Base-by-base conservation (phyloP, 1,284 basidiomycete species). In the Apiotrichum laibachii region DNA sequence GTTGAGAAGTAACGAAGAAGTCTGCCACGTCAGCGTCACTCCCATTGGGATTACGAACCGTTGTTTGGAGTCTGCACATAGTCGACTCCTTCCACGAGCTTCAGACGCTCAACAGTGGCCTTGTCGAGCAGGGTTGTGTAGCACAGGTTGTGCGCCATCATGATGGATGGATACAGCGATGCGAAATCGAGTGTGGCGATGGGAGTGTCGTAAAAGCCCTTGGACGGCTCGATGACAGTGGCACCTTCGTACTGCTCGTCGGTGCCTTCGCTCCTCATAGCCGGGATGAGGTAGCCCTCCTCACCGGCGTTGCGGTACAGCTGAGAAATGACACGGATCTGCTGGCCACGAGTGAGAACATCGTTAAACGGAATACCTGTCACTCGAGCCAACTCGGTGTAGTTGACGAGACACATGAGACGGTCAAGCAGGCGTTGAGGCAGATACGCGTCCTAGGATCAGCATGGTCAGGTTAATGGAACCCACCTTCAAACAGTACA, bases 81-180 rank as follows among this genome's bases (percentile, higher is more conserved):
- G 73, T 98, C 94, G n/a, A 86, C 82, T 62, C 89, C 90, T 72
- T 89, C 90, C 19, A 86, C 83, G 18, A 97, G 81, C 11, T 82
- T 79, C 8, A 96, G 79, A 16, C 88, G 84, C 21, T 92, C 88
- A 19, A 93, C 87, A 0, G 87, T 88, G 5, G 65, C 57, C 71
- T 86, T 89, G 65, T 95, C 89, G 22, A 95, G 76, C 16, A 96
- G 81, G 0, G 94, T 95, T 0, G 94, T 96, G 71, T 97, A 98
- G 76, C 93, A 97, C 1, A 98, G 80, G 72, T 97, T 98, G 75
- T 98, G 94, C 0, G 93, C 94, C 92, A 96, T 96, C 93, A 98
- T 98, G 79, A 98, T 97, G 0, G 94, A 97, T 0, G 93, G 93
- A 76, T 98, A 98, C 65, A 98, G 82, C 0, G 92, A 96, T 58